phyloP scores from a whole-genome alignment of 805 yeast genomes.

The Suhomyces pyralidae region DNA sequence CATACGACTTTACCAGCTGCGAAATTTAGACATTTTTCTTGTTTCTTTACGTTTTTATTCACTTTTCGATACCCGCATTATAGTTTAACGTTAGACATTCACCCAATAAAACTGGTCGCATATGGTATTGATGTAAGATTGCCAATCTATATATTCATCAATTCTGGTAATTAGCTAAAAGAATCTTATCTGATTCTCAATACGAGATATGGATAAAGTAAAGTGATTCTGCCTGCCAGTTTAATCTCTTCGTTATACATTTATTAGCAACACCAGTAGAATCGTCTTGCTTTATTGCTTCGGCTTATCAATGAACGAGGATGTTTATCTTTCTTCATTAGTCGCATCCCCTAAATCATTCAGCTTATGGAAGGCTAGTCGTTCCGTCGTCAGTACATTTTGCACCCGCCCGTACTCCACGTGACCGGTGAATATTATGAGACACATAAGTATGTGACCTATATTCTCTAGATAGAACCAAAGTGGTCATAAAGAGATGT shows the following conservation, averaged over 20 bases:
- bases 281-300: no score
- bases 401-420: not conserved
- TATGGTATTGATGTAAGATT: no score
- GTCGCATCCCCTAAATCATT: not conserved
- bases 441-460: not conserved
- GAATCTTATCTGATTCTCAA: no score
- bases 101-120: not conserved
- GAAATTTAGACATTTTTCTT: not conserved
- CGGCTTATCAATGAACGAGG: no score
- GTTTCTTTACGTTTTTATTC: not conserved
- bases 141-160: not conserved
- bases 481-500: not conserved
- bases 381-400: not conserved
- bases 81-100: no score
- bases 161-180: not conserved
- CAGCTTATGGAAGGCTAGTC: not conserved
- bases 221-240: no score
- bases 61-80: not conserved
- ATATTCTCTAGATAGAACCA: not conserved
- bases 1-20: conserved; percentile 18
- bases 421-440: not conserved
- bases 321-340: no score
- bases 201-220: no score
- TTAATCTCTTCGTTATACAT: no score
- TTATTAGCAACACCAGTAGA: no score